Conservation (phyloP, 108 stramenopile species). For the Asterionellopsis glacialis region DNA sequence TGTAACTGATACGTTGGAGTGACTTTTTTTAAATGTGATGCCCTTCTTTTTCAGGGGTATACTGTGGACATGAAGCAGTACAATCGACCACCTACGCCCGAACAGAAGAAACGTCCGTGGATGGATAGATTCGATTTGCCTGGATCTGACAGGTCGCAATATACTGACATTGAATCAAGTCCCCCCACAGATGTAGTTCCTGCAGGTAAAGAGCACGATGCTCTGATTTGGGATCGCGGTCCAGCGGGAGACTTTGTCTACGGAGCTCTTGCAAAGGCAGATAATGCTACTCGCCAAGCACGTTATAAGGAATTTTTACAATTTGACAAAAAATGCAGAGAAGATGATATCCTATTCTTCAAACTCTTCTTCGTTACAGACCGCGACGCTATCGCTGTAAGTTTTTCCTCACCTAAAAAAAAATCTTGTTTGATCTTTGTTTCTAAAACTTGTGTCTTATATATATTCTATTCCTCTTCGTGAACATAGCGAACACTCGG, state of each 20-base stretch:
- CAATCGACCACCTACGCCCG: conserved; percentile 71
- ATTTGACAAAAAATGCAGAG: conserved; percentile 53
- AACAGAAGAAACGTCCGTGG: conserved; percentile 62
- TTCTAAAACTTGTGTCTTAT: no score
- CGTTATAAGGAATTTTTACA: conserved; percentile 59
- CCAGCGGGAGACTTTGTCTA: conserved; percentile 32
- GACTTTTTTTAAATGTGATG: conserved; percentile 35
- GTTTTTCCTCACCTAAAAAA: no score
- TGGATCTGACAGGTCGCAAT: no score
- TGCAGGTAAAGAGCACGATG: neutral
- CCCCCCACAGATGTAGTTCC: no score
- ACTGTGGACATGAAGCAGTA: conserved; percentile 56
- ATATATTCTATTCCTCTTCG: no score
- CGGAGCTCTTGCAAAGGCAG: conserved; percentile 37
- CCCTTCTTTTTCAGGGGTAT: conserved; percentile 53
- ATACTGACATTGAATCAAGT: no score
- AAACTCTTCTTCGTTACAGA: conserved; percentile 72
- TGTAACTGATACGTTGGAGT: no score
- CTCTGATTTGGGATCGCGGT: conserved; percentile 8
- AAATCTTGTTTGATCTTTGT: no score
- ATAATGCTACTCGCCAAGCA: conserved; percentile 28
- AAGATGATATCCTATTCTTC: conserved; percentile 56
- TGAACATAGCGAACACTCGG: conserved; percentile 36
- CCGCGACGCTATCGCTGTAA: conserved; percentile 55
- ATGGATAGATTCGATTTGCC: conserved; percentile 56